Evolutionary conservation across 1,284 basidiomycete genomes (phyloP).

Genomic region (Meripilus lineatus): DNA sequence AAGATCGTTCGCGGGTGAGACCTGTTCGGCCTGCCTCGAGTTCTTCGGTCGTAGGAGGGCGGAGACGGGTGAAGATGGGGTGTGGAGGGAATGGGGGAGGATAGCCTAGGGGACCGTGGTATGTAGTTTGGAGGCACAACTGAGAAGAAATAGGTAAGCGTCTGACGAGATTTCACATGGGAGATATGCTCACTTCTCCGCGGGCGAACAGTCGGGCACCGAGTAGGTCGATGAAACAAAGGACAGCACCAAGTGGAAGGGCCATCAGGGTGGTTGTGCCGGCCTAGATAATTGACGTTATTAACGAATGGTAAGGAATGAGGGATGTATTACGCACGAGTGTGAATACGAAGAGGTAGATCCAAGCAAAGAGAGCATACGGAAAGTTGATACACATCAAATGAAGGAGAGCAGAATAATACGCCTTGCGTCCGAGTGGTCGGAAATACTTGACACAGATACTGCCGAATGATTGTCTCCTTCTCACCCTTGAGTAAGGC

Average conservation of each 20-base stretch:
- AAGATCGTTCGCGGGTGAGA: conserved; percentile 50
- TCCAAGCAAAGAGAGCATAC: conserved; percentile 64
- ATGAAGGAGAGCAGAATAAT: conserved; percentile 63
- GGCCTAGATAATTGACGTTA: conserved; percentile 35
- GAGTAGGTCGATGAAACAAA: conserved; percentile 71
- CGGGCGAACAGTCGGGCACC: conserved; percentile 66
- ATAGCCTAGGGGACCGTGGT: conserved; percentile 62
- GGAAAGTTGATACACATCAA: conserved; percentile 70
- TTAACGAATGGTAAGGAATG: neutral
- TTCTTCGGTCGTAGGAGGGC: conserved; percentile 42
- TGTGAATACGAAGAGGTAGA: conserved; percentile 74
- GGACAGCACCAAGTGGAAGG: conserved; percentile 67
- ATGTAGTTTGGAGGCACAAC: conserved; percentile 63
- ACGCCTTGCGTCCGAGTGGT: conserved; percentile 47
- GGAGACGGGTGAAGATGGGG: conserved; percentile 64
- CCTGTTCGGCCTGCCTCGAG: conserved; percentile 41
- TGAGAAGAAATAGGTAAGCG: conserved; percentile 21
- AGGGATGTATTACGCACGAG: conserved; percentile 45
- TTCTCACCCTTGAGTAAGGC: conserved; percentile 3
- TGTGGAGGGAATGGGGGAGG: conserved; percentile 52
- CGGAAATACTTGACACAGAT: conserved; percentile 47
- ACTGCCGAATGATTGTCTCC: conserved; percentile 18
- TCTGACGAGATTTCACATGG: neutral
- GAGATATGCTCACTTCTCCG: conserved; percentile 48
- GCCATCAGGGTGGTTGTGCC: conserved; percentile 73